Base-by-base conservation (phyloP, 2,329 filamentous ascomycete species). In the Cladosporium sp. region DNA sequence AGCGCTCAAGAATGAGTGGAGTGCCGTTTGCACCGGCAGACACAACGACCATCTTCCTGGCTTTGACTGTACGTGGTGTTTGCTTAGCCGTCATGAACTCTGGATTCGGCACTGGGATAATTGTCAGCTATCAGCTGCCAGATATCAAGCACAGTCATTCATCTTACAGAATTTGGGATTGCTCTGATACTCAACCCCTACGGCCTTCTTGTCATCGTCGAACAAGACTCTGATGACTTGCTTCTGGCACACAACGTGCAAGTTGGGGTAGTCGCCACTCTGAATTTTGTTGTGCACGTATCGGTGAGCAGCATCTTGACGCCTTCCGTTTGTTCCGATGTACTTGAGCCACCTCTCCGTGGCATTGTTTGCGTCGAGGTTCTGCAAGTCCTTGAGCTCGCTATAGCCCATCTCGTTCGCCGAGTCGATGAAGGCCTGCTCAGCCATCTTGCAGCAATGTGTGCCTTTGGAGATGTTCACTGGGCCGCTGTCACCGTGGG, bases 1-100 rank as follows among this genome's bases (percentile, higher is more conserved):
- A 88, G 19, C 85, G 74, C 67, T 88, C 84, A 0, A 88, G 78
- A 1, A 88, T 76, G 0, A 73, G 70, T 0, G 84, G 82, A 0
- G 82, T 82, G 1, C 80, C 80, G 5, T 79, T 74, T 0, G 82
- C 77, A 11, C 84, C 84, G 4, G 76, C 74, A 1, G 77, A 74
- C 4, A 79, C 71, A 3, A 82, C 73, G 20, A 87, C 82, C 19
- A 85, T 71, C 69, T 82, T 85, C 6, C 76, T 75, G 3, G 84
- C 84, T 45, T 72, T 76, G 17, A 86, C 71, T 0, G 65, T 73
- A 65, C 63, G 71, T 69, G 58, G 66, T 57, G 71, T 73, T 56
- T 79, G 73, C 64, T 76, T 76, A 2, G 73, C 72, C 14, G 60
- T 60, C 25, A 66, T 49, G 47, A 63, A 68, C n/a, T 69, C 14